Base-by-base conservation (phyloP, 2,329 filamentous ascomycete genomes). In the Exophiala oligosperma region DNA sequence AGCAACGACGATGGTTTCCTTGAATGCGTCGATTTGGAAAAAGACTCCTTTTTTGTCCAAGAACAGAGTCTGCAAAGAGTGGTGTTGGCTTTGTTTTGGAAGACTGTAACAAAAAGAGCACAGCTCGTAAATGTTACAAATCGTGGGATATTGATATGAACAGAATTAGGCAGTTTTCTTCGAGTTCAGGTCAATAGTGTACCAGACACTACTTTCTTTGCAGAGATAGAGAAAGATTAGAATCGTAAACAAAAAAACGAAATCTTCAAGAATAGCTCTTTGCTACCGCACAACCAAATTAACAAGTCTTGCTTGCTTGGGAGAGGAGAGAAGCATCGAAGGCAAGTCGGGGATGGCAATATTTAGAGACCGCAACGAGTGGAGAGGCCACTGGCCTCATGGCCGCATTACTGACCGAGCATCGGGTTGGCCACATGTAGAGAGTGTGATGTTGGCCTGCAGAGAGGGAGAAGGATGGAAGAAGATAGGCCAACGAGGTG, bases 291-390 rank as follows among this genome's bases (percentile, higher is more conserved):
- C 59, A 54, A 64, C 53, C 57, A 62, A 65, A 66, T 66, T 67
- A 60, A 67, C 64, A 67, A 67, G 65, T 58, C 65, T 67, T 67
- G 65, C 65, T 67, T 67, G 65, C 59, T 57, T 65, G 63, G 61
- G 54, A 56, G 49, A 43, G 17, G 32, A 61, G 63, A 62, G 56
- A 54, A 60, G 46, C 43, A 49, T 46, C 49, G 52, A 52, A 46
- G 41, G 40, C 52, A 49, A 52, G 53, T 51, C 43, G 60, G 61
- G 64, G 59, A 64, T 61, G 59, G 56, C 58, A 63, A 65, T 66
- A 66, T 66, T 64, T 66, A 65, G 63, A 59, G 62, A 60, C 57
- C 51, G 28, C 60, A 55, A 48, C 59, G 56, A 49, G 54, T 46
- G 32, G 40, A 52, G 53, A 60, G 59, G 52, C 24, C 49, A 28